Evolutionary conservation across 768 basidiomycete genomes (phyloP), one percentile per base, ranked within the genome.

Genomic region (Fomitopsis serialis): DNA sequence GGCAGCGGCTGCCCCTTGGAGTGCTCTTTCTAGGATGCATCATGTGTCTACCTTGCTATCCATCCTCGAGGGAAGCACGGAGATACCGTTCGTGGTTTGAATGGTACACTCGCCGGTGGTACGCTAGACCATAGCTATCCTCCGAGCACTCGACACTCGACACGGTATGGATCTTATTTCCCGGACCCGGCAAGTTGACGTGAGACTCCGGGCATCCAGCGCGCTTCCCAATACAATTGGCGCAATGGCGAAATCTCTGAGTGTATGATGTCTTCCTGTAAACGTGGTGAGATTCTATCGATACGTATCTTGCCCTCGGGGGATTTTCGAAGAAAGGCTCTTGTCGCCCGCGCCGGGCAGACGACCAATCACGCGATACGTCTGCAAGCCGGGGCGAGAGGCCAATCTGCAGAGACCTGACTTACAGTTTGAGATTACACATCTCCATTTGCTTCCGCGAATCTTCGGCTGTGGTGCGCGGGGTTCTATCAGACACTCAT

Each of bases 391-490:
- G 29, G 11, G 29, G 29, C 29, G 6, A 32, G 6, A 32, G 29
- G 11, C 29, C 29, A 32, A 32, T 32, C n/a, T n/a, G n/a, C n/a
- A 32, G 29, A 32, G 29, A 11, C 29, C 37, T 40, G 37, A 10
- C 10, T 48, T 29, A 34, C 46, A 29, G 27, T 34, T 48, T 48
- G 23, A 34, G n/a, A 29, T 48, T 48, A 32, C 46, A 34, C 35
- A 40, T 40, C 36, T 36, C 27, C 22, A 52, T 45, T 45, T 44
- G 51, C 51, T 45, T 52, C 51, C 44, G 51, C 51, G 51, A 52
- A 44, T 44, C 29, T 44, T 27, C 50, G 21, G 15, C 21, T 17
- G 35, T 34, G 23, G 51, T 17, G 50, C 29, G 36, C 48, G 48
- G 48, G 35, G 44, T 45, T 44, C 51, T 32, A 52, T 52, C 51